Evolutionary conservation across 108 stramenopile species (phyloP).

Genomic region (Schizochytrium sp.): DNA sequence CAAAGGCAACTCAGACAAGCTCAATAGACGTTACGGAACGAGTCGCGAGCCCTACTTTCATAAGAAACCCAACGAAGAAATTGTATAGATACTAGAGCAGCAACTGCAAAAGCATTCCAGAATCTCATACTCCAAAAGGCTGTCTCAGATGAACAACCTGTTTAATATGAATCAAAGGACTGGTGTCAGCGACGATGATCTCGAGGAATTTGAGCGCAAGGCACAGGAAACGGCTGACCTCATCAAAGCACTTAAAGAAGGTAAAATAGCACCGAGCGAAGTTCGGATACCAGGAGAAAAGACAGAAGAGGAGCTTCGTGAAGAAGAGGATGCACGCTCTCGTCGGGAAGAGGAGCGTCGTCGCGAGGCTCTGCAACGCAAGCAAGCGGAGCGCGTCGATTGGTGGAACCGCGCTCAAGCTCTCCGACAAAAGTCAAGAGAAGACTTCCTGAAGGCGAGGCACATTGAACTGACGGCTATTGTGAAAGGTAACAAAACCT

Average conservation of each 20-base stretch:
- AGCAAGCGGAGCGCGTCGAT: background rate
- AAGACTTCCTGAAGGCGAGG: background rate
- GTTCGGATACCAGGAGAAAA: slow-evolving; percentile 61
- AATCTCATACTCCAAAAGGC: background rate
- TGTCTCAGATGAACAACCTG: background rate
- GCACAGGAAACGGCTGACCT: slow-evolving; percentile 45
- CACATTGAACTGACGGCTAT: background rate
- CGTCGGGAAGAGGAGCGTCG: background rate
- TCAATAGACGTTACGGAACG: too few relatives aligned
- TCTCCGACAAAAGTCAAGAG: background rate
- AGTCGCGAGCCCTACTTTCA: too few relatives aligned
- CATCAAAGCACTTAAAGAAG: slow-evolving; percentile 62
- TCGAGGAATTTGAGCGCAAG: slow-evolving; percentile 65
- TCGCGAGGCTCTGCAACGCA: background rate
- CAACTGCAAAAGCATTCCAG: too few relatives aligned
- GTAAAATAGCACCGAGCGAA: slow-evolving; percentile 57
- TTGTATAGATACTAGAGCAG: too few relatives aligned
- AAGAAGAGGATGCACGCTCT: slow-evolving; percentile 28
- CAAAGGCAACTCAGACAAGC: too few relatives aligned
- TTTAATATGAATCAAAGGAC: background rate
- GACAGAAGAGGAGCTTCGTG: slow-evolving; percentile 61
- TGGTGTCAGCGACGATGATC: slow-evolving; percentile 61
- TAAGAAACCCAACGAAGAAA: too few relatives aligned
- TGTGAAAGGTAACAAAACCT: background rate
- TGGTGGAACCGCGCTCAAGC: slow-evolving; percentile 49